A percentile compares a stretch with the other conserved stretches of the same genome.
Conservation (phyloP, 306 rosid genomes). For the Ormosia emarginata region DNA sequence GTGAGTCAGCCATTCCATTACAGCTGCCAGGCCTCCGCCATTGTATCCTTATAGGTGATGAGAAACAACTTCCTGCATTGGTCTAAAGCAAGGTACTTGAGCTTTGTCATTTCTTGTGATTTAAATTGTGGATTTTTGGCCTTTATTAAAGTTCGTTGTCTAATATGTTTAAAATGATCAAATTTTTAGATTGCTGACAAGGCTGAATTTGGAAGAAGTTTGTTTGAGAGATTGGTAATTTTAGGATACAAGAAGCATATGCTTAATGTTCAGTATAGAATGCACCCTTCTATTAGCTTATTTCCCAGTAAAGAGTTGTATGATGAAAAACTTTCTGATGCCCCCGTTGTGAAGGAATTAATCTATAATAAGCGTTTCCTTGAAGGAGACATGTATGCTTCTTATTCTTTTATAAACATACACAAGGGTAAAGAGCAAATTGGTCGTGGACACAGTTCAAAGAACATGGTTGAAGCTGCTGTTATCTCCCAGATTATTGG, state of each 20-base stretch:
- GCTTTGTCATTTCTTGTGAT: neutral
- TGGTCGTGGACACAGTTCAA: slow-evolving; percentile 3
- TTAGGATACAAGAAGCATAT: slow-evolving; percentile 26
- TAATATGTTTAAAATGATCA: neutral
- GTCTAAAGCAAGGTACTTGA: slow-evolving; percentile 49
- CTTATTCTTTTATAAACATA: slow-evolving; percentile 37
- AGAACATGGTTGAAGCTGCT: slow-evolving; percentile 47
- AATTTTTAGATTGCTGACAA: slow-evolving; percentile 4
- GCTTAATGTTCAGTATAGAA: slow-evolving; percentile 38
- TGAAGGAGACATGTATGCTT: slow-evolving; percentile 22
- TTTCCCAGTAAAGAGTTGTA: slow-evolving; percentile 42
- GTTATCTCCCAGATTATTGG: slow-evolving; percentile 41
- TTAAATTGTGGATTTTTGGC: neutral
- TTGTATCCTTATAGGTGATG: slow-evolving; percentile 52
- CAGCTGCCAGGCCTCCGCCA: slow-evolving; percentile 38
- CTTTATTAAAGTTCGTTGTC: neutral
- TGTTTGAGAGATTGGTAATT: slow-evolving; percentile 33
- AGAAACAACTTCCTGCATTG: slow-evolving; percentile 52
- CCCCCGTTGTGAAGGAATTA: slow-evolving; percentile 13
- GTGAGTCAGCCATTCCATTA: slow-evolving; percentile 54
- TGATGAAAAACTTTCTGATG: slow-evolving; percentile 26
- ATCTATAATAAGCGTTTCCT: slow-evolving; percentile 15
- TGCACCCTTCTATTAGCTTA: slow-evolving; percentile 44
- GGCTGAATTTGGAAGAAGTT: slow-evolving; percentile 44
- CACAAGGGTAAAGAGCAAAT: slow-evolving; percentile 34